Evolutionary conservation across 2,329 filamentous ascomycete species (phyloP), one percentile per base, ranked within the genome.

Genomic region (Lecanicillium sp.): DNA sequence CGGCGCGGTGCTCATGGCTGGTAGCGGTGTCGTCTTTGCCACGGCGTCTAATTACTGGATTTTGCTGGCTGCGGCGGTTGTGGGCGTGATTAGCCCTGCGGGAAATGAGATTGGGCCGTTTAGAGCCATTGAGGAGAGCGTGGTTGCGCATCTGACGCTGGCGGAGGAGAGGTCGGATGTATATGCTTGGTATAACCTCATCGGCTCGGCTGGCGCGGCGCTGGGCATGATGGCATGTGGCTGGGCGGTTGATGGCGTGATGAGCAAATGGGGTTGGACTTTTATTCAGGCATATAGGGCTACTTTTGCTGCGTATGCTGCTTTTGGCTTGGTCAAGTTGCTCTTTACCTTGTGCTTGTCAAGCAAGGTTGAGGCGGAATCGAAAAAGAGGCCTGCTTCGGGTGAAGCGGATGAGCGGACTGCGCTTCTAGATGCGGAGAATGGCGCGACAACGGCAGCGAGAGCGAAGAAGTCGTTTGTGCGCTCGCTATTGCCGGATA

Each of bases 41-140:
- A 33, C 64, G 0, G 67, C 51, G 43, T 60, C 62, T 6, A 72
- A 69, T 41, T 82, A 74, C 50, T 81, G 74, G 74, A 44, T 77
- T 2, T 55, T 82, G 37, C 63, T 82, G 7, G 43, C 58, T 9
- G 77, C 77, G 2, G 72, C 73, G 17, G 63, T 82, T 13, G 45
- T 81, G 7, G 78, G 78, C 5, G 76, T 82, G 35, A 76, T 82
- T 25, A 79, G 74, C 52, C 74, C 40, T n/a, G 75, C 74, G 49
- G 77, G 77, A 7, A 79, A 76, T 40, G 77, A 81, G 49, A 79
- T 80, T 38, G 77, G 76, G 0, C 77, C 77, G 0, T 81, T 81
- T 43, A 64, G 72, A 29, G 76, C 77, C 29, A 66, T 81, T 19
- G 77, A 81, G 50, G 77, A 81, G 55, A 76, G 71, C 13, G 69